Conservation (phyloP, 208 protist species). For the Phytomonas sp. region DNA sequence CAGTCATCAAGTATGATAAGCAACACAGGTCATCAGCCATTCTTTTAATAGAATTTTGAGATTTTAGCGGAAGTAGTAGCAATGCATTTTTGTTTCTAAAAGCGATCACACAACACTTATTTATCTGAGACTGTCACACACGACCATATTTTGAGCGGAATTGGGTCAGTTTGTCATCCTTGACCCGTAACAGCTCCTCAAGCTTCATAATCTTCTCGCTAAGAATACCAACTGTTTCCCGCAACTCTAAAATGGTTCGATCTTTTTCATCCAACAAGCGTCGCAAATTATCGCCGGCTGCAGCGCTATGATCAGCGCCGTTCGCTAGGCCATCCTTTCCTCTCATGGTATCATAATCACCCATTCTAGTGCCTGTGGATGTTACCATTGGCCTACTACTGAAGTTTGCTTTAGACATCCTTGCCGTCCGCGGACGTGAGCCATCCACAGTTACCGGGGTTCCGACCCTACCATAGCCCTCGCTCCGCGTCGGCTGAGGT, state of each 20-base stretch:
- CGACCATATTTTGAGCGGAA: constrained; percentile 67
- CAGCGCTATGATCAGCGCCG: background rate
- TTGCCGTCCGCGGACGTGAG: background rate
- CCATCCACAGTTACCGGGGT: background rate
- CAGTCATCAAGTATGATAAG: background rate
- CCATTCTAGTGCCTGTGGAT: background rate
- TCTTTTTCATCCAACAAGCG: constrained; percentile 87
- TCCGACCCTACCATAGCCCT: background rate
- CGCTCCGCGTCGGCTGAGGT: background rate
- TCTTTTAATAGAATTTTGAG: background rate
- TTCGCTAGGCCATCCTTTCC: background rate
- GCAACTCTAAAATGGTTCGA: constrained; percentile 83
- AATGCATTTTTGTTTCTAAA: background rate
- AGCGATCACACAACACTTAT: background rate
- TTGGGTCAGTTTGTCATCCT: constrained; percentile 91
- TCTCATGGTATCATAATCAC: background rate
- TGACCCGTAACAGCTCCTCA: constrained; percentile 93
- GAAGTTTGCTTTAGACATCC: background rate
- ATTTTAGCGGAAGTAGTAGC: background rate
- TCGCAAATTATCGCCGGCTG: constrained; percentile 12
- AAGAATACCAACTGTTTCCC: constrained; percentile 84
- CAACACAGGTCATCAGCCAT: background rate
- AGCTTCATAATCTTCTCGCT: constrained; percentile 92
- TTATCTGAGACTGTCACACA: constrained; percentile 5
- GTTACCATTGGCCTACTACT: background rate